Conservation (phyloP, 1,284 basidiomycete genomes). For the Abortiporus biennis region DNA sequence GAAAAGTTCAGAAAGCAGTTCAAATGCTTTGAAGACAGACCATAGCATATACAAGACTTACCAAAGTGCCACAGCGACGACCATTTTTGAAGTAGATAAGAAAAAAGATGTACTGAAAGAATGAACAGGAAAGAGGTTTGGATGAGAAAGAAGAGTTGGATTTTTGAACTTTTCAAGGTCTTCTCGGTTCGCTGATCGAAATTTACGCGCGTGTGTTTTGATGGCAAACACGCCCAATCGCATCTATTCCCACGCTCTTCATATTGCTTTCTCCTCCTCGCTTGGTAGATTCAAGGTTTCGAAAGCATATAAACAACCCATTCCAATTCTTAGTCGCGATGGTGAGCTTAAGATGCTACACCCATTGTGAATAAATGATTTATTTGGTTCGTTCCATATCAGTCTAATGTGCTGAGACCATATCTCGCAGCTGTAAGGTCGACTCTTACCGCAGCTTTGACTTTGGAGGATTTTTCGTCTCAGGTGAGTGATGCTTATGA, state of each 20-base stretch:
- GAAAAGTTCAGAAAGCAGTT: constrained; percentile 8
- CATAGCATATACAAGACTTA: constrained; percentile 6
- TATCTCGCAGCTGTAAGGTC: constrained; percentile 96
- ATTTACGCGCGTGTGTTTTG: too few species aligned
- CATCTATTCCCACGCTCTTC: constrained; percentile 4
- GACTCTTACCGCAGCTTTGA: constrained; percentile 95
- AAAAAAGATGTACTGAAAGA: constrained; percentile 2
- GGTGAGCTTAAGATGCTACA: too few species aligned
- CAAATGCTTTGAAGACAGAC: too few species aligned
- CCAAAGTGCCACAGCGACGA: constrained; percentile 13
- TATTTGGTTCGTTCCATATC: too few species aligned
- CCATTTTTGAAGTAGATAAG: constrained; percentile 7
- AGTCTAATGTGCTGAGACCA: constrained; percentile 84
- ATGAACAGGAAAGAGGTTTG: too few species aligned
- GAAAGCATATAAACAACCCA: too few species aligned
- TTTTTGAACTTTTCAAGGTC: too few species aligned
- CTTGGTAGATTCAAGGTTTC: constrained; percentile 7
- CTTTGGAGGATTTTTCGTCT: constrained; percentile 95
- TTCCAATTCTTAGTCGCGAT: too few species aligned
- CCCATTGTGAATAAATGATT: too few species aligned
- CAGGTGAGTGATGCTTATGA: constrained; percentile 51
- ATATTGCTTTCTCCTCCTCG: constrained; percentile 3
- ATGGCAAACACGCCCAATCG: too few species aligned
- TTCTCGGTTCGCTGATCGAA: too few species aligned
- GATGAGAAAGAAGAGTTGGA: too few species aligned